Conservation (phyloP, 1,139 yeast species). For the Yamadazyma kanchanaburiensis region DNA sequence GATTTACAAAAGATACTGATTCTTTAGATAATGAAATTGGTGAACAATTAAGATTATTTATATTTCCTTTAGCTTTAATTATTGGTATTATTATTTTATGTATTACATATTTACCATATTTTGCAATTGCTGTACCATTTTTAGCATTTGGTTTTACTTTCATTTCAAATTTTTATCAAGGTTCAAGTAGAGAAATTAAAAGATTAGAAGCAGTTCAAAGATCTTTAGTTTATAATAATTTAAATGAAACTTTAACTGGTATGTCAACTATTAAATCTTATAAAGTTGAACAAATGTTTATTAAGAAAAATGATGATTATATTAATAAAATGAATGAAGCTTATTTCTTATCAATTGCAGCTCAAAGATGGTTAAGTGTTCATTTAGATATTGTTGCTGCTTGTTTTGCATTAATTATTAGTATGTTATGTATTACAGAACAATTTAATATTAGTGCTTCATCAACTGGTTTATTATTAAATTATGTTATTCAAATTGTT, state of each 20-base stretch:
- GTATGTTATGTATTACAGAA: slow-evolving; percentile 64
- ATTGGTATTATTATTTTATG: slow-evolving; percentile 67
- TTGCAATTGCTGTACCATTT: slow-evolving; percentile 16
- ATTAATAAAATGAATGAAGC: slow-evolving; percentile 74
- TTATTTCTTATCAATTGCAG: slow-evolving; percentile 61
- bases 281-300: slow-evolving; percentile 46
- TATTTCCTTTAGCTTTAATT: slow-evolving; percentile 47
- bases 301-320: slow-evolving; percentile 43
- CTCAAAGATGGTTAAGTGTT: slow-evolving; percentile 79
- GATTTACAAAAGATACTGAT: slow-evolving; percentile 82
- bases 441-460: slow-evolving; percentile 64
- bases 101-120: slow-evolving; percentile 70
- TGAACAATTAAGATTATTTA: slow-evolving; percentile 53
- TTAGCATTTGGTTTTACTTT: slow-evolving; percentile 23
- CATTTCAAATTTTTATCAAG: slow-evolving; percentile 53
- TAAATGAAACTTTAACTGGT: slow-evolving; percentile 75
- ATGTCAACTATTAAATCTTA: slow-evolving; percentile 70
- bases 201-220: slow-evolving; percentile 76
- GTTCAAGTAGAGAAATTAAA: slow-evolving; percentile 77
- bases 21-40: slow-evolving; percentile 75
- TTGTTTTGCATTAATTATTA: slow-evolving; percentile 45
- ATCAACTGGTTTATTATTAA: slow-evolving; percentile 68
- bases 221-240: slow-evolving; percentile 72
- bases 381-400: slow-evolving; percentile 61
- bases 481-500: slow-evolving; percentile 56